These are phyloP conservation scores for Coemansia reversa DNA, from an alignment of 192 early-diverging fungal species.

Conservation along the genomic window DNA sequence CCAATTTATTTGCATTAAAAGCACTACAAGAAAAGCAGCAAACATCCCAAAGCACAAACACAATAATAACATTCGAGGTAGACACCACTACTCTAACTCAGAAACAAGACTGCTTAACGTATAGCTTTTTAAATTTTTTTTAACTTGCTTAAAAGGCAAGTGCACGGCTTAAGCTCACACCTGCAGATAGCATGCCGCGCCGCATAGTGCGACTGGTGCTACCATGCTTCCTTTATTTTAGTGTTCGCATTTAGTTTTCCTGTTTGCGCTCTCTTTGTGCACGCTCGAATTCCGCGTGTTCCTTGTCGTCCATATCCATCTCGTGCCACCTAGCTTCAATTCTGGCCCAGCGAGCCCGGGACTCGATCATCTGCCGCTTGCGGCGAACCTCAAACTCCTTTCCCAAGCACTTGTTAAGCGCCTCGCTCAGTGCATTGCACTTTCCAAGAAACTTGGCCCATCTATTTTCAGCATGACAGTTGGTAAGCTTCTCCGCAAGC, in stretches of 20 bases:
- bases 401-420: conserved; percentile 47
- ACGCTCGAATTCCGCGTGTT: conserved; percentile 38
- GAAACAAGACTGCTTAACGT: too few species aligned
- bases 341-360: conserved; percentile 32
- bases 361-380: conserved; percentile 46
- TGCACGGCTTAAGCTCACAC: too few species aligned
- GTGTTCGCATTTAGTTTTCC: conserved; percentile 2
- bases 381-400: conserved; percentile 47
- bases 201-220: too few species aligned
- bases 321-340: conserved; percentile 25
- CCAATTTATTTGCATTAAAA: too few species aligned
- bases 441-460: conserved; percentile 54
- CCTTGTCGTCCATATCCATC: conserved; percentile 32
- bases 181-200: too few species aligned
- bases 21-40: too few species aligned
- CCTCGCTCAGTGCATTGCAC: conserved; percentile 55
- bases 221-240: background rate
- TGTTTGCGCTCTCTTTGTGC: conserved; percentile 2
- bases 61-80: too few species aligned
- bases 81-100: too few species aligned
- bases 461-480: conserved; percentile 43
- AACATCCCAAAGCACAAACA: too few species aligned
- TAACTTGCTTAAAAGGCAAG: too few species aligned
- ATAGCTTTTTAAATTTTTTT: too few species aligned
- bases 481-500: conserved; percentile 38